Percentiles rank a stretch among this genome's conserved stretches.
These are phyloP conservation scores for Artemisia tridentata DNA, from an alignment of 129 eudicot species.

Conservation along the genomic window DNA sequence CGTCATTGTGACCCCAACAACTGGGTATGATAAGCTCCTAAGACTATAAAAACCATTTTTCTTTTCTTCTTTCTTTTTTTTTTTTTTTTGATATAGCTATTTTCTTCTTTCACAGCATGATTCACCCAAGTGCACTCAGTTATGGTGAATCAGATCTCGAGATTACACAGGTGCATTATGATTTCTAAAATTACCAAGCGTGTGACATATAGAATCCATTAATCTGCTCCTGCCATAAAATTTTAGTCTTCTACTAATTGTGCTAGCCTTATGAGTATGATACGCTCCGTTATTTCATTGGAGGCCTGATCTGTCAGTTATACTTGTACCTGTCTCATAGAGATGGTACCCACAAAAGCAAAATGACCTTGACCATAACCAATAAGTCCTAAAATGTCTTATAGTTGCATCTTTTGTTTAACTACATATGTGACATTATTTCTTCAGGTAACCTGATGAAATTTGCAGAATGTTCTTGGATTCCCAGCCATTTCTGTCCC, in stretches of 20 bases:
- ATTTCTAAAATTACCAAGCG: too few species aligned
- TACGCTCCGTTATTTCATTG: neutral
- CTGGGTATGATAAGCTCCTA: slow-evolving; percentile 46
- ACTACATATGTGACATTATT: neutral
- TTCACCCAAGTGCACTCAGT: neutral
- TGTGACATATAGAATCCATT: too few species aligned
- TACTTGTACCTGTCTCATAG: neutral
- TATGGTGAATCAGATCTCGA: slow-evolving; percentile 4
- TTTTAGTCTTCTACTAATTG: neutral
- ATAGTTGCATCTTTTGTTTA: neutral
- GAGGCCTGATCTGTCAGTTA: neutral
- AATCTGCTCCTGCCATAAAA: neutral
- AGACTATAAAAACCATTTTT: neutral
- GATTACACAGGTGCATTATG: slow-evolving; percentile 58
- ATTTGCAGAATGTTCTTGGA: slow-evolving; percentile 8
- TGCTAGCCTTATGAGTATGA: neutral
- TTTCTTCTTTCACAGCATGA: neutral
- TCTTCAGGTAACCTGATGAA: slow-evolving; percentile 2
- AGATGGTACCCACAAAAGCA: neutral
- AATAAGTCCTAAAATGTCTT: neutral
- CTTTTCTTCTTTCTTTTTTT: neutral
- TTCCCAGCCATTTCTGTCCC: slow-evolving; percentile 14
- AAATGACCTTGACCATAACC: neutral
- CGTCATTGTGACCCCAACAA: slow-evolving; percentile 84
- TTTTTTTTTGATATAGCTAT: neutral